phyloP scores from a whole-genome alignment of 1,284 basidiomycete species.

The Trametes hirsuta region DNA sequence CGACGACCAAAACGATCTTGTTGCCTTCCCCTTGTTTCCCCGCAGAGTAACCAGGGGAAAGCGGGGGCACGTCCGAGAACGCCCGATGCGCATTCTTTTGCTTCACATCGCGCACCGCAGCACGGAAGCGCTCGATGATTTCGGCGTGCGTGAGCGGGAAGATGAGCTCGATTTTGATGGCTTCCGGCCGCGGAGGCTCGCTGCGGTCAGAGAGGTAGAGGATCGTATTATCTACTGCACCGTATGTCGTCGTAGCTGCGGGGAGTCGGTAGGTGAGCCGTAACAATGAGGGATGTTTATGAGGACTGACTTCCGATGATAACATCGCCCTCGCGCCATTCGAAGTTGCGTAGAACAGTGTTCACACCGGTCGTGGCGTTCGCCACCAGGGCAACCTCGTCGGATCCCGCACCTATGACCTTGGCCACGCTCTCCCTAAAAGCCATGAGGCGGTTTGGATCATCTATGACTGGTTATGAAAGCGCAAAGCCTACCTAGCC shows the following conservation, averaged over 20 bases:
- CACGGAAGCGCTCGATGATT: slow-evolving; percentile 60
- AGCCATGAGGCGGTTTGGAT: too few species aligned
- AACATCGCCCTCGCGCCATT: slow-evolving; percentile 54
- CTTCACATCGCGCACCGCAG: slow-evolving; percentile 39
- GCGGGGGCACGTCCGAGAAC: slow-evolving; percentile 30
- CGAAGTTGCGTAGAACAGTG: slow-evolving; percentile 66
- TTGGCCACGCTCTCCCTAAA: slow-evolving; percentile 51
- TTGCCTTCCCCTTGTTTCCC: slow-evolving; percentile 30
- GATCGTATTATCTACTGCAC: slow-evolving; percentile 57
- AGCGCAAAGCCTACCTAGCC: slow-evolving; percentile 38
- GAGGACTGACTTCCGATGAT: slow-evolving; percentile 46
- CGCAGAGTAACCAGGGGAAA: slow-evolving; percentile 15
- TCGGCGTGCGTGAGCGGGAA: slow-evolving; percentile 63
- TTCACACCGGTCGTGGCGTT: slow-evolving; percentile 73
- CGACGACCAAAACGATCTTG: slow-evolving; percentile 76
- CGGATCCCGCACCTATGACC: slow-evolving; percentile 57
- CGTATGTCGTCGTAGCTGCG: slow-evolving; percentile 54
- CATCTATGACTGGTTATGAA: too few species aligned
- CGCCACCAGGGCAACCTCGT: slow-evolving; percentile 69
- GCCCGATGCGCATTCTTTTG: slow-evolving; percentile 35
- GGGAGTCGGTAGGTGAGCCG: too few species aligned
- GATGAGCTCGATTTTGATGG: slow-evolving; percentile 20
- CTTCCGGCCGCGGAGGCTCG: slow-evolving; percentile 27
- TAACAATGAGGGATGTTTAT: not conserved
- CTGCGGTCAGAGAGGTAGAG: slow-evolving; percentile 61